A percentile compares a stretch with the other conserved stretches of the same genome.
Conservation (phyloP, 305 asterid genomes). For the Coffea humblotiana region DNA sequence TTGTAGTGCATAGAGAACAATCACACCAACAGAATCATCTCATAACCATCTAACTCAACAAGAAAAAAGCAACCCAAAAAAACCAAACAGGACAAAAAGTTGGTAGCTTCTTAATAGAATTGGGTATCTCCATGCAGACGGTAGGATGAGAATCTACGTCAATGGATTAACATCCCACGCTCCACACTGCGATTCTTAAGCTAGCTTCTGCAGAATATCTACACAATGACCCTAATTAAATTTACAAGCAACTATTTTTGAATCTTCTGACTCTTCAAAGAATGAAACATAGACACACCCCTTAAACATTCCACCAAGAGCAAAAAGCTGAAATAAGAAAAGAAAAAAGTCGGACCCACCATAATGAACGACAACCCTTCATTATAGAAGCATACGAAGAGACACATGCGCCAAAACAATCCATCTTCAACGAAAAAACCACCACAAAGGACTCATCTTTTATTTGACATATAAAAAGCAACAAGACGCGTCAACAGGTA, state of each 20-base stretch:
- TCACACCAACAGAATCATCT: not conserved
- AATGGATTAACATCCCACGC: not conserved
- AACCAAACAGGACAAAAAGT: not conserved
- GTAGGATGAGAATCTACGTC: not conserved
- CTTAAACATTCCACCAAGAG: not conserved
- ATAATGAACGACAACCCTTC: not conserved
- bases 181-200: not conserved
- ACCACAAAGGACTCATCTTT: not conserved
- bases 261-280: not conserved
- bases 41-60: not conserved
- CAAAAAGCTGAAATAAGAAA: not conserved
- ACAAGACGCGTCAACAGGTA: not conserved
- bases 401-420: not conserved
- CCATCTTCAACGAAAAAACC: not conserved
- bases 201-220: not conserved
- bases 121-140: too few relatives aligned
- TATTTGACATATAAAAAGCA: not conserved
- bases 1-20: not conserved
- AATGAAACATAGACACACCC: not conserved
- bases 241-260: not conserved
- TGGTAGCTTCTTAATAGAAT: not conserved
- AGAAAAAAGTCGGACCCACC: not conserved
- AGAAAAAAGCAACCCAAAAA: not conserved
- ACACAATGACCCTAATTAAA: not conserved
- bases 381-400: not conserved